Conservation (phyloP, 768 basidiomycete genomes). For the Lepiota venenata region DNA sequence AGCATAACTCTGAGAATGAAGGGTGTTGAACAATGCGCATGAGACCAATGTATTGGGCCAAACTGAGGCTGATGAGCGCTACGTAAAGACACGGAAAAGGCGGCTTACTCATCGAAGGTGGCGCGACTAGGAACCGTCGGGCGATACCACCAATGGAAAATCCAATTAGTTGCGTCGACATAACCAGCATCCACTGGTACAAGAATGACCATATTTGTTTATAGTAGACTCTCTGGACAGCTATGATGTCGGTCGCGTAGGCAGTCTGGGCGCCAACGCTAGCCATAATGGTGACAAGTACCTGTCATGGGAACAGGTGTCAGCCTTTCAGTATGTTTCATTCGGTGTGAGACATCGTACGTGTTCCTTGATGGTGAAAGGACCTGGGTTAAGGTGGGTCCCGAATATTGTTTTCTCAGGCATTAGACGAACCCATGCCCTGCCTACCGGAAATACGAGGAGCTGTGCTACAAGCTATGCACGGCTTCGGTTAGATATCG, state of each 20-base stretch:
- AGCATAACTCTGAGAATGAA: conserved; percentile 59
- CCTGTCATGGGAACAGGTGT: conserved; percentile 25
- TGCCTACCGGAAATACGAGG: conserved; percentile 65
- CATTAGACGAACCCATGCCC: conserved; percentile 58
- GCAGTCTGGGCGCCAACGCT: conserved; percentile 52
- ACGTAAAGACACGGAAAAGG: neutral
- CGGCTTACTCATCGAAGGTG: conserved; percentile 57
- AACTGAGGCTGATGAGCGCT: conserved; percentile 34
- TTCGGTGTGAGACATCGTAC: conserved; percentile 20
- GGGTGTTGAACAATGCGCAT: conserved; percentile 71
- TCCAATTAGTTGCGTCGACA: conserved; percentile 72
- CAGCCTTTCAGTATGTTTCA: conserved; percentile 8
- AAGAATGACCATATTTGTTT: conserved; percentile 50
- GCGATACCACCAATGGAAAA: conserved; percentile 54
- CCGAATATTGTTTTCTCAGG: conserved; percentile 55
- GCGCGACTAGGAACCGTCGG: conserved; percentile 61
- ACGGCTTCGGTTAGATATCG: conserved; percentile 15
- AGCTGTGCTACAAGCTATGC: conserved; percentile 64
- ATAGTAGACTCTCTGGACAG: conserved; percentile 72
- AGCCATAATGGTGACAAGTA: conserved; percentile 67
- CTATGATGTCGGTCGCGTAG: conserved; percentile 69
- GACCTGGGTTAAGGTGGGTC: conserved; percentile 66
- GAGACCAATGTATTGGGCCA: conserved; percentile 73
- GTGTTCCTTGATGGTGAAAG: conserved; percentile 71
- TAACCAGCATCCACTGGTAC: conserved; percentile 58